Base-by-base conservation (phyloP, 2,329 filamentous ascomycete genomes). In the Chaetoscypha palmicola region DNA sequence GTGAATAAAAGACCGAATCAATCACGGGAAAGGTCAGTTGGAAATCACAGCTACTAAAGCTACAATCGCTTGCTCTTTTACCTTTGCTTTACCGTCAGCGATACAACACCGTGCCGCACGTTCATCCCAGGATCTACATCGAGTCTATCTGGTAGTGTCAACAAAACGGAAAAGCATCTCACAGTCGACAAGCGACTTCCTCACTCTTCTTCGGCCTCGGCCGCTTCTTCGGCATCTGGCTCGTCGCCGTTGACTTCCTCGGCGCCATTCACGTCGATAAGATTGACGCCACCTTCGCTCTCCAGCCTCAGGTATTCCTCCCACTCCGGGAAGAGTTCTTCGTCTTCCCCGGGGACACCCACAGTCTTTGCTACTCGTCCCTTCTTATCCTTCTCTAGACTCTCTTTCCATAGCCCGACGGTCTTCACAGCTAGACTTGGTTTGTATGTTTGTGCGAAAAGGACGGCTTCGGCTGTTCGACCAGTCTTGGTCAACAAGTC, bases 401-500 rank as follows among this genome's bases (percentile, higher is more conserved):
- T 77, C 48, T 81, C 75, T 68, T 95, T 96, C 92, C 91, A 98
- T 49, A 77, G 68, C 47, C 73, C 72, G 4, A 86, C 88, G 1
- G 89, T 72, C 1, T 71, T 74, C 1, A 74, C 68, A 11, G 87
- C 78, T 21, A 81, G 65, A 51, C 83, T 90, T 1, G 92, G 92
- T 69, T 90, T 92, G 68, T 97, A 98, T 2, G 91, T 98, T 67
- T 97, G 91, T 3, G 88, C 80, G 63, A 97, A 94, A 21, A 98
- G 73, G 0, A 89, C 89, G 0, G 92, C 86, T 66, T 98, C 92
- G 0, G 90, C 83, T 26, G 81, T 68, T 35, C 92, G 77, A 53
- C 82, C 82, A 0, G 91, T 96, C 64, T 82, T 80, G 37, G 79
- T 73, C 9, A 98, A 76, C 5, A 94, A 74, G 45, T 88, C 79